A percentile compares a stretch with the other conserved stretches of the same genome.
These are phyloP conservation scores for Pittosporum tobira DNA, from an alignment of 129 eudicot species.

Conservation along the genomic window DNA sequence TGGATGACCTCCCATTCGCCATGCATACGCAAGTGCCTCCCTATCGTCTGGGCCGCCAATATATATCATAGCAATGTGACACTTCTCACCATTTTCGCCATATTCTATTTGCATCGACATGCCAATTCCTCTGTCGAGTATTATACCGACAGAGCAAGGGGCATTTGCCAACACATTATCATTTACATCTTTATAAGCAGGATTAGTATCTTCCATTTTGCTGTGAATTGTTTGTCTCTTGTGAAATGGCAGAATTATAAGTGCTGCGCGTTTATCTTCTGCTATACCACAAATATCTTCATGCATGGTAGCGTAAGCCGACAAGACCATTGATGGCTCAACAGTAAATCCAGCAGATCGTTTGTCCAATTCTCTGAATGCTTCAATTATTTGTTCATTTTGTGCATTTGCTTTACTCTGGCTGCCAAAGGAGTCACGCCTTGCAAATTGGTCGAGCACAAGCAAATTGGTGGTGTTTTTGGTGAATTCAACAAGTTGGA, in stretches of 20 bases:
- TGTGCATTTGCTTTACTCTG: neutral
- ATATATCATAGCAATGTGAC: constrained; percentile 16
- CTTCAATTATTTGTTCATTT: constrained; percentile 13
- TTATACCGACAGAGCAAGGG: constrained; percentile 32
- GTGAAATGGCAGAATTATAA: constrained; percentile 29
- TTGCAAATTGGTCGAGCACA: constrained; percentile 13
- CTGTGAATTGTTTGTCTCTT: constrained; percentile 19
- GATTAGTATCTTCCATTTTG: constrained; percentile 12
- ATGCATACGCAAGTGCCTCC: constrained; percentile 25
- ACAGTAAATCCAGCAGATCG: neutral
- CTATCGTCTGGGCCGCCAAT: constrained; percentile 33
- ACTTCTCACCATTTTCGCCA: neutral
- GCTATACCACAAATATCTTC: constrained; percentile 32
- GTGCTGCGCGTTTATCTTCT: constrained; percentile 13
- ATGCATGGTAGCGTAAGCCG: constrained; percentile 27
- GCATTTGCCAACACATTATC: constrained; percentile 23
- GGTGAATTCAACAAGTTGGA: constrained; percentile 18
- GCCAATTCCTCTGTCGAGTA: constrained; percentile 29
- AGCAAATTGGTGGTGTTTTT: constrained; percentile 16
- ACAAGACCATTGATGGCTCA: constrained; percentile 17
- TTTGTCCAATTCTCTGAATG: constrained; percentile 5
- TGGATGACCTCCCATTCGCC: constrained; percentile 18
- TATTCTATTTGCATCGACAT: neutral
- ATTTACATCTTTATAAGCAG: constrained; percentile 16
- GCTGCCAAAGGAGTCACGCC: neutral